Percentiles rank a stretch among this genome's conserved stretches.
phyloP scores from a whole-genome alignment of 2,329 filamentous ascomycete genomes.

The Leptographium procerum region DNA sequence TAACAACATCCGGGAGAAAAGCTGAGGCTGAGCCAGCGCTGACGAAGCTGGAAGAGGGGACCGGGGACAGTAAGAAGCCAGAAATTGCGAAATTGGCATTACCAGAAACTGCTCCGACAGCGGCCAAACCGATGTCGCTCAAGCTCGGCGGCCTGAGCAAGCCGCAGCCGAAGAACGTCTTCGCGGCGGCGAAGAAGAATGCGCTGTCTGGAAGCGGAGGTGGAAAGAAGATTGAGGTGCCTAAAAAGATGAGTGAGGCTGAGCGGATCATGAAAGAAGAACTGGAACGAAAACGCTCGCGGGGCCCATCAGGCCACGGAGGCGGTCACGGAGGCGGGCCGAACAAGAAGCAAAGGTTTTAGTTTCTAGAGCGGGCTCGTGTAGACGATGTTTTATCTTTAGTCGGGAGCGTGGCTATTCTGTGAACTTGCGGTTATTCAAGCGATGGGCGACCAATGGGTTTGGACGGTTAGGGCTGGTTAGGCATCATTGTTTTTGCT shows the following conservation, averaged over 20 bases:
- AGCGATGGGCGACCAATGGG: not conserved
- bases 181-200: constrained; percentile 57
- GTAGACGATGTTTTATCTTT: constrained; percentile 9
- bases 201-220: constrained; percentile 42
- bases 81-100: not conserved
- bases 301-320: constrained; percentile 24
- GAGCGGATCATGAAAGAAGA: constrained; percentile 85
- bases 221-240: constrained; percentile 54
- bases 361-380: constrained; percentile 18
- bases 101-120: constrained; percentile 3
- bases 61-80: not conserved
- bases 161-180: constrained; percentile 66
- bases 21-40: not conserved
- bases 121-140: constrained; percentile 39
- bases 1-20: not conserved
- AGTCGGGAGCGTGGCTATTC: not conserved
- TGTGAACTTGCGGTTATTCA: not conserved
- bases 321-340: constrained; percentile 8
- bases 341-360: constrained; percentile 40
- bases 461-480: not conserved
- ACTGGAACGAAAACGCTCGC: constrained; percentile 56
- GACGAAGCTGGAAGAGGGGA: not conserved
- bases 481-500: not conserved
- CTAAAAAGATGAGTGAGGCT: constrained; percentile 78
- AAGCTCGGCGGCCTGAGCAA: constrained; percentile 47